Conservation (phyloP, 257 asterid species). For the Cruciata laevipes region DNA sequence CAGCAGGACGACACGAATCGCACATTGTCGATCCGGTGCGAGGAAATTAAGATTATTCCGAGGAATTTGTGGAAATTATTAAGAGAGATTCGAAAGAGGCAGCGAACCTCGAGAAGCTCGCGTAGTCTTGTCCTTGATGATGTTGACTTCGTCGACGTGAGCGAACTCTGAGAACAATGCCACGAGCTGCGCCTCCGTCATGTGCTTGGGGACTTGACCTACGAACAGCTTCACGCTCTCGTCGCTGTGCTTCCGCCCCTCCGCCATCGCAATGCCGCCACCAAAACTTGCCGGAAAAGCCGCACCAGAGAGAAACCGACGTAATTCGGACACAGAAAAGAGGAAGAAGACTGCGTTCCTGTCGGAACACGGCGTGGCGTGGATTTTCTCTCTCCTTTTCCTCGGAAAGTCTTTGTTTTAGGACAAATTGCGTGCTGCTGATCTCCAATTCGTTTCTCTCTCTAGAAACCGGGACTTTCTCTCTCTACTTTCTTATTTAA, state of each 20-base stretch:
- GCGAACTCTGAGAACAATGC: slow-evolving; percentile 64
- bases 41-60: not conserved
- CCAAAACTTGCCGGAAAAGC: not conserved
- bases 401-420: slow-evolving; percentile 7
- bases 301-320: not conserved
- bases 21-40: slow-evolving; percentile 47
- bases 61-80: not conserved
- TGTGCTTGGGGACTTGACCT: slow-evolving; percentile 93
- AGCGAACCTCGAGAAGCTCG: slow-evolving; percentile 86
- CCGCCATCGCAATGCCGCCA: slow-evolving; percentile 68
- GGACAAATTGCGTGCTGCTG: slow-evolving; percentile 28
- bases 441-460: slow-evolving; percentile 18
- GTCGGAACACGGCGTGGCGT: slow-evolving; percentile 7
- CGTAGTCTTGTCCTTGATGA: slow-evolving; percentile 79
- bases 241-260: slow-evolving; percentile 37
- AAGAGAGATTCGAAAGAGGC: slow-evolving; percentile 7
- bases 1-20: slow-evolving; percentile 19
- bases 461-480: not conserved
- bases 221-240: slow-evolving; percentile 96
- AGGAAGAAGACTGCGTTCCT: not conserved
- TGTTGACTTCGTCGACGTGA: slow-evolving; percentile 76
- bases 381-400: slow-evolving; percentile 19
- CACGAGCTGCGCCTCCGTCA: slow-evolving; percentile 74
- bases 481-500: slow-evolving; percentile 15
- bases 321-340: not conserved